phyloP scores from a whole-genome alignment of 805 yeast species.

The Clavispora asparagi region DNA sequence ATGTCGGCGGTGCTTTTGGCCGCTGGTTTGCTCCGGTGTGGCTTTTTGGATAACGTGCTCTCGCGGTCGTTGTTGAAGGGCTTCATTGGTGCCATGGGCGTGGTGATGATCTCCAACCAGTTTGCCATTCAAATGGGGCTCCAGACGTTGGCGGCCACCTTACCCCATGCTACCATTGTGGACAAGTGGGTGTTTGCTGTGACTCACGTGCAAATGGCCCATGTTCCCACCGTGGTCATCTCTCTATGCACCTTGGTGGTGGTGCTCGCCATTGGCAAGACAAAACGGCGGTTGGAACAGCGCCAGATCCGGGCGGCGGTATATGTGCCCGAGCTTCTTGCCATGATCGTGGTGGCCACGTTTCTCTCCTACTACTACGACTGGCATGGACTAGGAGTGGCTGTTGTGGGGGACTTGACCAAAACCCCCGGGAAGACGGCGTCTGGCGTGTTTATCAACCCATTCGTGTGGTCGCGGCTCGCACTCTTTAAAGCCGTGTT shows the following conservation, averaged over 20 bases:
- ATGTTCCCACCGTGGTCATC: slow-evolving; percentile 8
- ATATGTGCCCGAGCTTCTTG: slow-evolving; percentile 28
- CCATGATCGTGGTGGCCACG: slow-evolving; percentile 28
- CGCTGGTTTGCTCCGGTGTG: slow-evolving; percentile 59
- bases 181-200: slow-evolving; percentile 9
- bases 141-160: slow-evolving; percentile 11
- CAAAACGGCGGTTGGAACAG: slow-evolving; percentile 16
- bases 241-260: slow-evolving; percentile 17
- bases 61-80: slow-evolving; percentile 77
- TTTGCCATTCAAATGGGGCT: slow-evolving; percentile 45
- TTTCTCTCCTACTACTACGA: slow-evolving; percentile 18
- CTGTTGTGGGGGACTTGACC: slow-evolving; percentile 24
- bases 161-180: slow-evolving; percentile 18
- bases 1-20: slow-evolving; percentile 17
- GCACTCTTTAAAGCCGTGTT: slow-evolving; percentile 21
- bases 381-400: slow-evolving; percentile 26
- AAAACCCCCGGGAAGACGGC: background rate
- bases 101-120: slow-evolving; percentile 63
- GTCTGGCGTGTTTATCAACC: slow-evolving; percentile 14
- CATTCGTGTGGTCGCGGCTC: slow-evolving; percentile 16
- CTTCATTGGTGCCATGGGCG: slow-evolving; percentile 79
- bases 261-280: slow-evolving; percentile 17
- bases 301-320: slow-evolving; percentile 15
- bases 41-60: slow-evolving; percentile 76
- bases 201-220: slow-evolving; percentile 4